Base-by-base conservation (phyloP, 1,284 basidiomycete species). In the Lignosus rhinocerotis region DNA sequence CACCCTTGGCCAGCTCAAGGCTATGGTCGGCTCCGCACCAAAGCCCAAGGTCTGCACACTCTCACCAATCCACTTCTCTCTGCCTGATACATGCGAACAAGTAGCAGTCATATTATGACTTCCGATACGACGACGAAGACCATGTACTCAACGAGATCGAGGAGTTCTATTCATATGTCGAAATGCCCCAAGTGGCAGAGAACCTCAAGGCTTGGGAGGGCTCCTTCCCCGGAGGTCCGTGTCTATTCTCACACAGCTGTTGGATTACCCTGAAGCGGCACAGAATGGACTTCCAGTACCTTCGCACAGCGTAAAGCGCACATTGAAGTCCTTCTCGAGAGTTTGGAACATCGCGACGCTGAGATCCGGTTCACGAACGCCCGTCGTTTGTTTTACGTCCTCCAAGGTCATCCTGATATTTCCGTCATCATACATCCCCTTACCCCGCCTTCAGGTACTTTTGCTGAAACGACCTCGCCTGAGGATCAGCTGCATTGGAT, bases 91-190 rank as follows among this genome's bases (percentile, higher is more conserved):
- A 49, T 47, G 45, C 48, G 64, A 64, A 69, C 68, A 65, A 67
- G 68, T 77, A 93, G 91, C 86, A 92, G 85, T 87, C 85, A 34
- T 86, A 85, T 67, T 96, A 92, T 73, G 93, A 94, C 77, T 96
- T 92, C 74, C 85, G 88, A 60, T 96, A 96, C 72, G 92, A 95
- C 66, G 96, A 99, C 72, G 93, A 96, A 68, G 94, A 98, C 74
- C 93, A 91, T 16, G 86, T 98, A 45, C 89, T 96, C 80, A 92
- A 93, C 67, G 97, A 98, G 74, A 90, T 99, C 47, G 93, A 98
- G 64, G 97, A 99, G 75, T 98, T 99, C 76, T 99, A 97, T 76
- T 94, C 94, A 30, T 99, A 98, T 76, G 89, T 96, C 58, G 96
- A 99, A 77, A 94, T 95, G 80, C 87, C 90, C 0, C 92, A 95